Conservation (phyloP, 306 rosid species). For the Gynostemma pentaphyllum region DNA sequence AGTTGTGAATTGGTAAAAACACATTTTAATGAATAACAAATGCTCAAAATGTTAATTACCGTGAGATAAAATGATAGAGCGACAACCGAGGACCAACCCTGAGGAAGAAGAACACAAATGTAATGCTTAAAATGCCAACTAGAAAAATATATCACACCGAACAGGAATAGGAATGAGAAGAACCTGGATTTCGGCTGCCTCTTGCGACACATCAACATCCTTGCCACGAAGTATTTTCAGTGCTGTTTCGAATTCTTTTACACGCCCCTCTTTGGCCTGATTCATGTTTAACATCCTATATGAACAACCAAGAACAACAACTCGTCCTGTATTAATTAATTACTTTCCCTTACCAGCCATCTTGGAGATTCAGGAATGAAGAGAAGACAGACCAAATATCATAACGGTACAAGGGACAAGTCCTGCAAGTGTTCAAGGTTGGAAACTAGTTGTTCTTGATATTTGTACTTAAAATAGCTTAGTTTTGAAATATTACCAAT, state of each 20-base stretch:
- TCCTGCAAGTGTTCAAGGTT: conserved; percentile 34
- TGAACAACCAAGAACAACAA: not conserved
- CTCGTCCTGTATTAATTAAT: not conserved
- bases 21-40: not conserved
- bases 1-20: no score
- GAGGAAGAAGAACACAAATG: conserved; percentile 35
- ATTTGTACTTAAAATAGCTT: not conserved
- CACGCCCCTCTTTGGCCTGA: conserved; percentile 65
- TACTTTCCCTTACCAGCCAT: conserved; percentile 63
- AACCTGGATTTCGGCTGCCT: conserved; percentile 84
- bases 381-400: conserved; percentile 68
- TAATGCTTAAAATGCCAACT: not conserved
- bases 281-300: conserved; percentile 2
- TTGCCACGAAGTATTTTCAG: conserved; percentile 63
- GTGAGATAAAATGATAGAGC: conserved; percentile 69
- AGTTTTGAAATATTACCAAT: conserved; percentile 26
- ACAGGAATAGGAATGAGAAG: conserved; percentile 2
- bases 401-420: conserved; percentile 63
- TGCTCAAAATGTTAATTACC: conserved; percentile 27
- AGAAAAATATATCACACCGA: not conserved
- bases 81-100: conserved; percentile 57
- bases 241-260: conserved; percentile 46
- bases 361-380: conserved; percentile 95
- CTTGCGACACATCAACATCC: conserved; percentile 56
- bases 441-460: not conserved